A percentile compares a stretch with the other conserved stretches of the same genome.
phyloP scores from a whole-genome alignment of 2,329 filamentous ascomycete genomes.

The Exophiala bonariae region DNA sequence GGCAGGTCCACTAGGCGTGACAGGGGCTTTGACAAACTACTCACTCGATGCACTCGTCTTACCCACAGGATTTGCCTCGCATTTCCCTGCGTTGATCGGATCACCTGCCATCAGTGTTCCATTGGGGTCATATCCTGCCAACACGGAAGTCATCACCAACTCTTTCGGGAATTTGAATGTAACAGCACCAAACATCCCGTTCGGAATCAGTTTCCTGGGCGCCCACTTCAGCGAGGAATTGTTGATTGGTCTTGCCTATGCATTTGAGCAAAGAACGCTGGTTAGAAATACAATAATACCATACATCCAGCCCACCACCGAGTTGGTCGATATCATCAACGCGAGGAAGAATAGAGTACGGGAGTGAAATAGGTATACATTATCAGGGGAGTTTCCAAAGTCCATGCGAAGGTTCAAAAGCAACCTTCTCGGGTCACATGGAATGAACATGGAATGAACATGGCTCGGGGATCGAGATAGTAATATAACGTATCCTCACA shows the following conservation, averaged over 20 bases:
- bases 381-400: too few species aligned
- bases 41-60: constrained; percentile 63
- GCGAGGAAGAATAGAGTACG: constrained; percentile 2
- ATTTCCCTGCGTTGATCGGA: constrained; percentile 57
- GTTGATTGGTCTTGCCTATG: constrained; percentile 66
- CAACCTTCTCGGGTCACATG: too few species aligned
- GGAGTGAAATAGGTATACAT: too few species aligned
- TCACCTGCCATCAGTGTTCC: constrained; percentile 64
- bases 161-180: constrained; percentile 52
- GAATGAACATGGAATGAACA: neutral
- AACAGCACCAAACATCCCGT: constrained; percentile 56
- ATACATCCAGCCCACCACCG: constrained; percentile 22
- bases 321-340: constrained; percentile 26
- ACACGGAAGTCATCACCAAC: constrained; percentile 49
- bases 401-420: too few species aligned
- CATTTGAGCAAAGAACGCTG: constrained; percentile 64
- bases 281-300: constrained; percentile 37
- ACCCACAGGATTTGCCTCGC: constrained; percentile 52
- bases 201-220: constrained; percentile 66
- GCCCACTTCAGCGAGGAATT: constrained; percentile 60
- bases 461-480: too few species aligned
- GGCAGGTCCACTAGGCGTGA: constrained; percentile 60
- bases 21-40: constrained; percentile 58
- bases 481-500: too few species aligned
- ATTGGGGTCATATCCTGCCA: constrained; percentile 55